Evolutionary conservation across 768 basidiomycete genomes (phyloP).

Genomic region (Termitomyces titanicus): DNA sequence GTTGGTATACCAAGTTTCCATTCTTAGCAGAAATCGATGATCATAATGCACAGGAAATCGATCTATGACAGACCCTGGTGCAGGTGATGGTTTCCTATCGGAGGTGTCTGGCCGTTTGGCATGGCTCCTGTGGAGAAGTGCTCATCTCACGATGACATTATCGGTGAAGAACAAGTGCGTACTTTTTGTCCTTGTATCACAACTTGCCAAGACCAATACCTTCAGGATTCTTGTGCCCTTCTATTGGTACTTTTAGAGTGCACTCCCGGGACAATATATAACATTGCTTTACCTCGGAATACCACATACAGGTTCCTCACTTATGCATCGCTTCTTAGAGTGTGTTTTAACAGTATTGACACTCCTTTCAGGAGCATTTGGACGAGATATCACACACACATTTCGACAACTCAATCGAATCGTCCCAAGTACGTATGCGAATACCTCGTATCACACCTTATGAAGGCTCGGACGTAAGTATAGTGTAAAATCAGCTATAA

Average conservation of each 20-base stretch:
- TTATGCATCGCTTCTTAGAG: neutral
- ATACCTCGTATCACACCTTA: too few species aligned
- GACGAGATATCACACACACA: constrained; percentile 56
- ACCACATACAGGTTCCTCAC: constrained; percentile 8
- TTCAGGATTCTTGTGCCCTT: constrained; percentile 11
- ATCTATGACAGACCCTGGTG: constrained; percentile 66
- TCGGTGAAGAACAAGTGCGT: constrained; percentile 68
- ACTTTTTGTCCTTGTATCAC: neutral
- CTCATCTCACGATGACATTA: constrained; percentile 77
- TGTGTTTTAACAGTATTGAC: neutral
- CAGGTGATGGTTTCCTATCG: constrained; percentile 44
- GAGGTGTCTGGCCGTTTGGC: constrained; percentile 67
- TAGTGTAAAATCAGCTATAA: too few species aligned
- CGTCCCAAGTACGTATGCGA: too few species aligned
- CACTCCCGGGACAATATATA: neutral
- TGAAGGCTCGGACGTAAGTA: too few species aligned
- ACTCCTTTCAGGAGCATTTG: constrained; percentile 9
- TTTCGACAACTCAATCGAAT: neutral
- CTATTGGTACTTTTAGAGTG: constrained; percentile 6
- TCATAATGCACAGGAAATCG: constrained; percentile 59
- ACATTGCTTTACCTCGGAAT: neutral
- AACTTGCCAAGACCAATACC: neutral
- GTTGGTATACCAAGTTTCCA: constrained; percentile 43
- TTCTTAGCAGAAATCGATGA: neutral
- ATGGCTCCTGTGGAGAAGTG: constrained; percentile 79